A percentile compares a stretch with the other conserved stretches of the same genome.
Evolutionary conservation across 2,329 filamentous ascomycete species (phyloP).

Genomic region (Gnomoniopsis smithogilvyi): DNA sequence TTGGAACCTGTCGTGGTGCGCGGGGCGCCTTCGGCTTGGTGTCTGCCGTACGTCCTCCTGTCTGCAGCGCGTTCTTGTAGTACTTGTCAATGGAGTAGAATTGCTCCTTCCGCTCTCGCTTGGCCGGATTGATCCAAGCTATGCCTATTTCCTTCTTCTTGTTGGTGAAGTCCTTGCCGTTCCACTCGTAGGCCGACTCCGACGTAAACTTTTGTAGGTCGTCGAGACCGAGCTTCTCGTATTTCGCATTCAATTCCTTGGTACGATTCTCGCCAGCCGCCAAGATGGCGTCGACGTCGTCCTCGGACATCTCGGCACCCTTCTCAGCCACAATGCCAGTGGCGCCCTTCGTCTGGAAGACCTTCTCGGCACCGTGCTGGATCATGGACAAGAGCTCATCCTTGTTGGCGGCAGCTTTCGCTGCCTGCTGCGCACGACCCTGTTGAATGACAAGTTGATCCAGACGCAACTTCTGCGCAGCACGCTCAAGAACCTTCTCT

Average conservation of each 20-base stretch:
- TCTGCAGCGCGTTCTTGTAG: slow-evolving; percentile 84
- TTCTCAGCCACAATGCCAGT: slow-evolving; percentile 58
- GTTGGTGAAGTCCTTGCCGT: slow-evolving; percentile 91
- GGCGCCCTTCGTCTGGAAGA: slow-evolving; percentile 74
- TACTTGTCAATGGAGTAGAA: slow-evolving; percentile 99
- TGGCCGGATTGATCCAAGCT: slow-evolving; percentile 96
- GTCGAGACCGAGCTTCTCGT: slow-evolving; percentile 94
- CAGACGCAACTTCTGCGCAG: slow-evolving; percentile 91
- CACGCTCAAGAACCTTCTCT: slow-evolving; percentile 94
- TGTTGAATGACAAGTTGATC: slow-evolving; percentile 98
- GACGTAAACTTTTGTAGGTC: slow-evolving; percentile 97
- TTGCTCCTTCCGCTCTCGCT: slow-evolving; percentile 97
- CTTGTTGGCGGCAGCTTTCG: slow-evolving; percentile 90
- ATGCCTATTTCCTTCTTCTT: slow-evolving; percentile 90
- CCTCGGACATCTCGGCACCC: slow-evolving; percentile 67
- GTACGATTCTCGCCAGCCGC: slow-evolving; percentile 85
- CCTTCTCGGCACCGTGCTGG: slow-evolving; percentile 93
- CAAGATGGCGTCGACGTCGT: slow-evolving; percentile 87
- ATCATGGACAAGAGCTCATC: slow-evolving; percentile 98
- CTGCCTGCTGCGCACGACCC: slow-evolving; percentile 85
- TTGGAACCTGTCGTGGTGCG: slow-evolving; percentile 84
- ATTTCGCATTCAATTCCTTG: slow-evolving; percentile 85
- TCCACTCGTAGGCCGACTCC: slow-evolving; percentile 98
- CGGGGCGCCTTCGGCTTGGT: slow-evolving; percentile 94
- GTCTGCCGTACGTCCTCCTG: slow-evolving; percentile 73